phyloP scores from a whole-genome alignment of 129 eudicot genomes.

The Artemisia tridentata region DNA sequence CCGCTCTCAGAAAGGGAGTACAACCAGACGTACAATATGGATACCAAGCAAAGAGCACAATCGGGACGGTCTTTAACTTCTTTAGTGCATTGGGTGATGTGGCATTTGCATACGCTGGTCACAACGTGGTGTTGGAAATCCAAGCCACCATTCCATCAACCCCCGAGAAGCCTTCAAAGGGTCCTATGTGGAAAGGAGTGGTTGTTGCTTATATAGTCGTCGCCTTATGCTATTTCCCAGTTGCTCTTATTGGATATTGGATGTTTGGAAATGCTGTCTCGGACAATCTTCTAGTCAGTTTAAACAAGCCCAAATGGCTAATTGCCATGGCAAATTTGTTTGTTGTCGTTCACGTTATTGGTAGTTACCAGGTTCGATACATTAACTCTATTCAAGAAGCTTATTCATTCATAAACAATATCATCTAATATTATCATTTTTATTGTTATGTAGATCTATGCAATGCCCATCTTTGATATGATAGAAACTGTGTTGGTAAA shows the following conservation, averaged over 20 bases:
- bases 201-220: conserved; percentile 59
- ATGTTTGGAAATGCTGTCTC: conserved; percentile 38
- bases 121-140: conserved; percentile 65
- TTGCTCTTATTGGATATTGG: conserved; percentile 55
- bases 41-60: conserved; percentile 32
- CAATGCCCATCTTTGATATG: conserved; percentile 90
- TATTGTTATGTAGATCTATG: conserved; percentile 45
- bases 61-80: conserved; percentile 51
- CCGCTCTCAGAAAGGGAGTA: conserved; percentile 40
- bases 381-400: not conserved
- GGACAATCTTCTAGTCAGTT: conserved; percentile 46
- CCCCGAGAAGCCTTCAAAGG: conserved; percentile 68
- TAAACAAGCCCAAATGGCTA: conserved; percentile 54
- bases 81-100: conserved; percentile 61
- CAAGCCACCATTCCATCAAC: conserved; percentile 72
- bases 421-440: conserved; percentile 1
- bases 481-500: conserved; percentile 67
- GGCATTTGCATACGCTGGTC: conserved; percentile 70
- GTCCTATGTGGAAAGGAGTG: conserved; percentile 70
- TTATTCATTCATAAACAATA: not conserved
- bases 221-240: conserved; percentile 65
- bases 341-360: conserved; percentile 62
- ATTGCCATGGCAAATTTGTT: conserved; percentile 60
- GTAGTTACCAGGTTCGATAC: conserved; percentile 57
- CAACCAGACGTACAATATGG: conserved; percentile 47